These are phyloP conservation scores for Malus domestica DNA, from an alignment of 306 rosid species.

Conservation along the genomic window ASM211411v1 NC_041794.1:24543501-24544000, in stretches of 20 bases:
- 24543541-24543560: not conserved
- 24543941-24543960: constrained; percentile 84
- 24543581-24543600: constrained; percentile 60
- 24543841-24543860: constrained; percentile 64
- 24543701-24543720: not conserved
- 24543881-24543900: constrained; percentile 83
- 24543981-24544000: not conserved
- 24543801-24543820: constrained; percentile 98
- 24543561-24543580: not conserved
- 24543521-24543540: not conserved
- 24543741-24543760: not conserved
- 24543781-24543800: not conserved
- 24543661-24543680: constrained; percentile 84
- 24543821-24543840: constrained; percentile 96
- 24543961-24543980: constrained; percentile 53
- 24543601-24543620: constrained; percentile 94
- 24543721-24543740: not conserved
- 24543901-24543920: constrained; percentile 88
- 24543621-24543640: constrained; percentile 82
- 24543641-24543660: constrained; percentile 78
- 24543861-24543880: constrained; percentile 75
- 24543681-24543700: constrained; percentile 28
- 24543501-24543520: not conserved
- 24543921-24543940: constrained; percentile 95
- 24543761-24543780: not conserved